Conservation (phyloP, 2,329 filamentous ascomycete genomes). For the Calonectria pauciramosa region DNA sequence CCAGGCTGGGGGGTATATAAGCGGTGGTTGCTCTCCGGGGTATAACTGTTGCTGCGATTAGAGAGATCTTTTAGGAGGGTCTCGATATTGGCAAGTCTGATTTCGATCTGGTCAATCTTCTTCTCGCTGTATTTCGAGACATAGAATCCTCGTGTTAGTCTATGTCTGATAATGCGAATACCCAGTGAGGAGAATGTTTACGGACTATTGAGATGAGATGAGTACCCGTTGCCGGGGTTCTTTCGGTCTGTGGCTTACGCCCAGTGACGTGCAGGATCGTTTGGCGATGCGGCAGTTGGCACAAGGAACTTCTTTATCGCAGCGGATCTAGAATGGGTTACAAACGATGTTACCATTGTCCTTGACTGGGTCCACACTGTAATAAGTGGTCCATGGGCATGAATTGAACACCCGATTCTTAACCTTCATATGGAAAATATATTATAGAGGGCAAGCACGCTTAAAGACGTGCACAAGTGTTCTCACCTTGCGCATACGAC, state of each 20-base stretch:
- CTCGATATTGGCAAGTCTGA: slow-evolving; percentile 61
- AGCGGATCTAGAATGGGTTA: slow-evolving; percentile 62
- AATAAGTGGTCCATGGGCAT: neutral
- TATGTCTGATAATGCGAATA: neutral
- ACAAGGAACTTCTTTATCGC: slow-evolving; percentile 70
- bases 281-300: slow-evolving; percentile 69
- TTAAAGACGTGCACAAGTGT: slow-evolving; percentile 8
- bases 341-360: slow-evolving; percentile 36
- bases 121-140: slow-evolving; percentile 57
- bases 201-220: slow-evolving; percentile 73
- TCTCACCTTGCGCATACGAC: slow-evolving; percentile 57
- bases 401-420: neutral
- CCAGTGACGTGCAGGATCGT: slow-evolving; percentile 67
- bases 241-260: slow-evolving; percentile 66
- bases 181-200: slow-evolving; percentile 27
- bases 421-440: neutral
- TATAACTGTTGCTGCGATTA: slow-evolving; percentile 38
- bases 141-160: neutral
- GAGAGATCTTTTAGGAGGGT: slow-evolving; percentile 56
- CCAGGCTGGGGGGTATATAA: slow-evolving; percentile 41
- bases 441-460: neutral
- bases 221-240: slow-evolving; percentile 69
- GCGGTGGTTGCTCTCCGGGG: slow-evolving; percentile 40
- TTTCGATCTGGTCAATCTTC: slow-evolving; percentile 65
- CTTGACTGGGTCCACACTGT: neutral